These are phyloP conservation scores for Plasmodium falciparum DNA, from an alignment of 169 alveolate genomes.

Conservation along the genomic window DNA sequence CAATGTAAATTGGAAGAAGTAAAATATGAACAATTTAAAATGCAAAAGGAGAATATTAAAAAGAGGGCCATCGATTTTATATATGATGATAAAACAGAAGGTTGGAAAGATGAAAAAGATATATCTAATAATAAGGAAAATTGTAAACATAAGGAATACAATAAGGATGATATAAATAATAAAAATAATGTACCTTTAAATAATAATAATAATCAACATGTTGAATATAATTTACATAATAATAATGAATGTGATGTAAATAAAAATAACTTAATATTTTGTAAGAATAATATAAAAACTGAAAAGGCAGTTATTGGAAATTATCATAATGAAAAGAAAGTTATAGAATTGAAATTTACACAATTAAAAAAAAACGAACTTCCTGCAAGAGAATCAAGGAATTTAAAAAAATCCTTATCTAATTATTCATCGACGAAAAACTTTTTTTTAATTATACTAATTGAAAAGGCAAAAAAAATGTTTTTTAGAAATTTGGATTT, in stretches of 20 bases:
- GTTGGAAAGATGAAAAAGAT: constrained; percentile 1
- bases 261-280: neutral
- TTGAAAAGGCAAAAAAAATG: constrained; percentile 66
- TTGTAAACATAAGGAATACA: neutral
- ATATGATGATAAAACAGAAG: constrained; percentile 6
- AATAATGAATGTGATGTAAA: neutral
- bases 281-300: neutral
- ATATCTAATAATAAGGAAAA: too few species aligned
- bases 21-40: constrained; percentile 26
- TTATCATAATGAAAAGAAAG: constrained; percentile 1
- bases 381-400: constrained; percentile 73
- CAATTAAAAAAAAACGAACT: constrained; percentile 54
- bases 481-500: constrained; percentile 59
- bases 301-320: too few species aligned
- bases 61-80: constrained; percentile 41
- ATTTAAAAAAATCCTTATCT: constrained; percentile 28
- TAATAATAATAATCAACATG: neutral
- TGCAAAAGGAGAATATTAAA: constrained; percentile 26
- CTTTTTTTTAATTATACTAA: constrained; percentile 52
- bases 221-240: neutral
- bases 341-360: constrained; percentile 61
- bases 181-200: neutral
- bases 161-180: neutral
- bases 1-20: constrained; percentile 35
- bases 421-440: constrained; percentile 56